A percentile compares a stretch with the other conserved stretches of the same genome.
Evolutionary conservation across 108 stramenopile genomes (phyloP).

Genomic region (Fistulifera solaris): DNA sequence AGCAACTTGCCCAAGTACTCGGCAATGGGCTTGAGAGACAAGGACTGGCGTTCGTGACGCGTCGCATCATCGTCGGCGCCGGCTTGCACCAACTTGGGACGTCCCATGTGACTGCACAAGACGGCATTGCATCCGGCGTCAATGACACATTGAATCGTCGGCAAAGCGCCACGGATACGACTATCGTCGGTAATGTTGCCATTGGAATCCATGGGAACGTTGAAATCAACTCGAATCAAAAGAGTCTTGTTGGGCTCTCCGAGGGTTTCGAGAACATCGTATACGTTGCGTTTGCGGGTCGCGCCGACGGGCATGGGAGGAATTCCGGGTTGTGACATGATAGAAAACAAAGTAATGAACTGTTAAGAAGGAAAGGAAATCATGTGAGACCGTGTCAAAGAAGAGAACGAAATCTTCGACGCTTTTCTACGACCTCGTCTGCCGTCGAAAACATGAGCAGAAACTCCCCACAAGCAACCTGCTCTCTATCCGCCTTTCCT

Average conservation of each 20-base stretch:
- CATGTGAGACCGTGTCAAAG: too few species aligned
- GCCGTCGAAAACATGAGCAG: too few species aligned
- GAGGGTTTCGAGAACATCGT: constrained; percentile 30
- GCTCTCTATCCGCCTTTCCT: too few species aligned
- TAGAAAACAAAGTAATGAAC: too few species aligned
- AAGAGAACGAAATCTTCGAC: too few species aligned
- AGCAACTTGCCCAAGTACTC: constrained; percentile 65
- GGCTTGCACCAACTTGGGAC: constrained; percentile 62
- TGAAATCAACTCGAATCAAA: constrained; percentile 81
- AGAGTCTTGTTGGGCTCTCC: constrained; percentile 36
- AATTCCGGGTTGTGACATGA: not conserved
- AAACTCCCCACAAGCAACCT: too few species aligned
- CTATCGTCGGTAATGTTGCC: constrained; percentile 79
- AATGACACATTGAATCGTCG: constrained; percentile 63
- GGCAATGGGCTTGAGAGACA: constrained; percentile 79
- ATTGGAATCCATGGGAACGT: constrained; percentile 66
- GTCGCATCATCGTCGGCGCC: constrained; percentile 39
- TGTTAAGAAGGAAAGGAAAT: too few species aligned
- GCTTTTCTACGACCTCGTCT: too few species aligned
- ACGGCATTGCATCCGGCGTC: constrained; percentile 60
- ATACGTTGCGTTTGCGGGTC: constrained; percentile 31
- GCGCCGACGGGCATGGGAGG: constrained; percentile 3
- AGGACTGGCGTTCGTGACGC: constrained; percentile 36
- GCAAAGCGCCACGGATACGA: constrained; percentile 70
- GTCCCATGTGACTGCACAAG: constrained; percentile 75